Conservation (phyloP, 352 stramenopile genomes). For the Pythium volutum region DNA sequence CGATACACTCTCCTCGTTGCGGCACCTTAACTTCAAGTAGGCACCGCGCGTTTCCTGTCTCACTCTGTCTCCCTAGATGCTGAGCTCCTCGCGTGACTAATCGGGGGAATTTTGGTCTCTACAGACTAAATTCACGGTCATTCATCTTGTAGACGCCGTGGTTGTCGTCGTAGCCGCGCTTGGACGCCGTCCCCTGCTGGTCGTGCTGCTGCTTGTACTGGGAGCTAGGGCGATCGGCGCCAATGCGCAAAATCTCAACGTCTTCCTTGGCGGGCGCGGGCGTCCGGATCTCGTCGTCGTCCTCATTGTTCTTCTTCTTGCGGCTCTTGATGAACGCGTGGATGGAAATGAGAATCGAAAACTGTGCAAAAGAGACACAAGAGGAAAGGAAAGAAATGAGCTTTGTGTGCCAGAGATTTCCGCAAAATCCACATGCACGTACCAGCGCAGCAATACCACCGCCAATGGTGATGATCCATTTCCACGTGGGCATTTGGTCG, state of each 20-base stretch:
- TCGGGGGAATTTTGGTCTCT: not conserved
- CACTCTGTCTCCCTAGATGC: conserved; percentile 1
- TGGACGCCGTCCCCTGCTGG: conserved; percentile 17
- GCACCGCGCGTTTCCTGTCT: conserved; percentile 8
- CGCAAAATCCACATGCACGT: conserved; percentile 2
- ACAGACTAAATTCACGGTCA: conserved; percentile 28
- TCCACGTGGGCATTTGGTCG: conserved; percentile 33
- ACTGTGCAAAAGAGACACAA: conserved; percentile 12
- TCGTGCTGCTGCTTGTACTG: not conserved
- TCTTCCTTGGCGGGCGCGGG: conserved; percentile 16
- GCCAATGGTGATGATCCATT: conserved; percentile 38
- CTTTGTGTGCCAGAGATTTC: not conserved
- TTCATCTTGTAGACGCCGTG: conserved; percentile 26
- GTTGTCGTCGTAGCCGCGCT: conserved; percentile 18
- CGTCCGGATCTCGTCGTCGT: conserved; percentile 15
- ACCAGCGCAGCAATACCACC: conserved; percentile 36
- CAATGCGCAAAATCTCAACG: conserved; percentile 28
- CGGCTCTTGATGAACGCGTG: conserved; percentile 30
- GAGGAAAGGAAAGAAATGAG: conserved; percentile 5
- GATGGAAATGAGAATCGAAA: conserved; percentile 31
- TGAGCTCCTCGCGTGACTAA: not conserved
- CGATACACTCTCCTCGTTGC: not conserved
- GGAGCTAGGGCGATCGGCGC: conserved; percentile 15
- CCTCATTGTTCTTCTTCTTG: conserved; percentile 27
- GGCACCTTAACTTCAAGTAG: conserved; percentile 8